Conservation (phyloP, 208 protist species). For the Leishmania amazonensis region DNA sequence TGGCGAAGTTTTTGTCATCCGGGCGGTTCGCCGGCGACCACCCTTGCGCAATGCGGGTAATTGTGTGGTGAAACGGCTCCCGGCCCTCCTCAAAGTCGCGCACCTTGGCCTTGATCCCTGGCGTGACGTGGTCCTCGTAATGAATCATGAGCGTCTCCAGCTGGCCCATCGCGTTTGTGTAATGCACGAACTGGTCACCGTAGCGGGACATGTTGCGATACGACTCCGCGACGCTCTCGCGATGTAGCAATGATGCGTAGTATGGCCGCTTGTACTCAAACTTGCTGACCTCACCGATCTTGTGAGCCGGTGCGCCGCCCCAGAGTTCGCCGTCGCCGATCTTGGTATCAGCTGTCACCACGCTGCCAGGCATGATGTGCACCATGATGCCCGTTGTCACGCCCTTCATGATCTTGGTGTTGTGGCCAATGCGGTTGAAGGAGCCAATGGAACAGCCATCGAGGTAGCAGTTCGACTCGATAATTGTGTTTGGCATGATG, state of each 20-base stretch:
- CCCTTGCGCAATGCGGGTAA: constrained; percentile 84
- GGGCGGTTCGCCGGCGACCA: constrained; percentile 83
- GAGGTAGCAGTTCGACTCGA: constrained; percentile 88
- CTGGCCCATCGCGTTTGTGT: constrained; percentile 73
- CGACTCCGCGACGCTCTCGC: constrained; percentile 73
- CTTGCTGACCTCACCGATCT: constrained; percentile 87
- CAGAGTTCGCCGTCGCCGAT: constrained; percentile 87
- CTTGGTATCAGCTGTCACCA: constrained; percentile 82
- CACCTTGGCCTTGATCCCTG: constrained; percentile 71
- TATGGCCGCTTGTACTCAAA: constrained; percentile 89
- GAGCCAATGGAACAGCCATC: constrained; percentile 89
- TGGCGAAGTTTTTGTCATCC: constrained; percentile 79
- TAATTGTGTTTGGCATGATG: constrained; percentile 84
- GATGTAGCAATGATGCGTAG: constrained; percentile 76
- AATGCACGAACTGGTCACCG: constrained; percentile 88
- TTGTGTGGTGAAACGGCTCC: constrained; percentile 88
- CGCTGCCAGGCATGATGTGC: constrained; percentile 86
- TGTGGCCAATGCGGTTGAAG: constrained; percentile 89
- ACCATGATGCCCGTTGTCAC: constrained; percentile 90
- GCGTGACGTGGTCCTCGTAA: constrained; percentile 76
- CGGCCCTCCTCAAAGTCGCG: constrained; percentile 82
- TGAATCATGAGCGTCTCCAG: constrained; percentile 81
- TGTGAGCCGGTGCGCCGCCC: constrained; percentile 83
- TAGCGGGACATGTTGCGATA: constrained; percentile 89
- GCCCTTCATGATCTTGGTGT: constrained; percentile 90